Base-by-base conservation (phyloP, 164 flowering plant species). In the Akebia trifoliata region DNA sequence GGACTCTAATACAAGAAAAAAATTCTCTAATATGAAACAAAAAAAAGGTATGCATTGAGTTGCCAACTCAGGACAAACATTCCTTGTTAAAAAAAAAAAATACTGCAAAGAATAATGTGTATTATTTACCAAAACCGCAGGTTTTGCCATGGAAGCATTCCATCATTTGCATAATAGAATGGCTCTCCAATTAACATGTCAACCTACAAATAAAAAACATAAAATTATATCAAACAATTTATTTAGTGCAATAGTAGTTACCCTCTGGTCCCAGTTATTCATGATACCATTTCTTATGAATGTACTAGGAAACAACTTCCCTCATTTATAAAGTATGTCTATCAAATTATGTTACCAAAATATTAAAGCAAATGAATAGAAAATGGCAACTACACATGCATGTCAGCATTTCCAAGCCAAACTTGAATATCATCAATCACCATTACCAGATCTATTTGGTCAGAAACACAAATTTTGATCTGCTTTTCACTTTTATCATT, bases 131-230 rank as follows among this genome's bases (percentile, higher is more conserved):
- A 92, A 68, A 92, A 89, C 32, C 91, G 87, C 63, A 92, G 72
- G 58, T 79, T 82, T 64, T 85, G 89, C 98, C 98, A 92, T 48
- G 98, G 98, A 70, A 92, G 95, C 72, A 55, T 68, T 44, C 76
- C 77, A 8, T 92, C 97, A 67, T 61, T 68, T 56, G 90, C 97
- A 73, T 42, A 70, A 55, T 92, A 89, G 66, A 79, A 92, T 15
- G 98, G 98, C 60, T 89, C 98, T 49, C 80, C 90, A 65, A 92
- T 49, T 46, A 92, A 61, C 47, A 92, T 54, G 62, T 87, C 88
- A 69, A 86, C 82, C 98, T 92, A 70, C 60, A 64, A 54, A 56
- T 39, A n/a, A n/a, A n/a, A 44, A 52, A 55, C 34, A 61, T n/a
- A 17, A 26, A 54, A 28, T 14, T 0, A 6, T 35, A 24, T 61